These are phyloP conservation scores for Plasmodium coatneyi DNA, from an alignment of 169 alveolate species.

Conservation along the genomic window DNA sequence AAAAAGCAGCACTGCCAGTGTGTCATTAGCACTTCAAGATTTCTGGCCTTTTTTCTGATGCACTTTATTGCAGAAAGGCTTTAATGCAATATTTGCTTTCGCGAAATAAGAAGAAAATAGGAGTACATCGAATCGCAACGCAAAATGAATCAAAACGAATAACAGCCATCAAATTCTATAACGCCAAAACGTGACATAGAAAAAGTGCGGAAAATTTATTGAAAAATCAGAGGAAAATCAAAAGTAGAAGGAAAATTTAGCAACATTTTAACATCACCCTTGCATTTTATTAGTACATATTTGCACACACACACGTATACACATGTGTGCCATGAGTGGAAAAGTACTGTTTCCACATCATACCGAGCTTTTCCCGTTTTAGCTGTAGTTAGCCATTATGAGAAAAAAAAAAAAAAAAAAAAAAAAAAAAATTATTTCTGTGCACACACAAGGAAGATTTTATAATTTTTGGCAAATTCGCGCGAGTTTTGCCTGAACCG, in stretches of 20 bases:
- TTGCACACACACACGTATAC: not conserved
- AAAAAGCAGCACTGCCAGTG: not conserved
- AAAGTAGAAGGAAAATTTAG: constrained; percentile 4
- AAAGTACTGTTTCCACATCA: not conserved
- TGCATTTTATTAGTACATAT: not conserved
- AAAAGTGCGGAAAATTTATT: not conserved
- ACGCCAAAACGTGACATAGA: constrained; percentile 9
- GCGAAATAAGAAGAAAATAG: constrained; percentile 14
- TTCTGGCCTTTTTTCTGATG: constrained; percentile 32
- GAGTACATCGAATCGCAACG: not conserved
- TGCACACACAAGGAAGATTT: constrained; percentile 32
- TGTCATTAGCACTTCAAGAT: constrained; percentile 22
- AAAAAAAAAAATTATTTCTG: constrained; percentile 9
- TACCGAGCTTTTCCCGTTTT: not conserved
- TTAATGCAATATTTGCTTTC: constrained; percentile 23
- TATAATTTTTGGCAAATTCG: not conserved
- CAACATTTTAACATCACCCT: not conserved
- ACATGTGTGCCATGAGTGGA: not conserved
- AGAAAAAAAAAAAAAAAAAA: not conserved
- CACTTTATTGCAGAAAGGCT: constrained; percentile 33
- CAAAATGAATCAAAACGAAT: constrained; percentile 4
- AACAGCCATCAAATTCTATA: constrained; percentile 20
- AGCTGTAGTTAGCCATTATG: not conserved
- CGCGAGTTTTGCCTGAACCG: constrained; percentile 13
- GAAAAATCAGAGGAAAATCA: constrained; percentile 7